A percentile compares a stretch with the other conserved stretches of the same genome.
phyloP scores from a whole-genome alignment of 2,329 filamentous ascomycete genomes.

The Pseudocercospora eumusae region DNA sequence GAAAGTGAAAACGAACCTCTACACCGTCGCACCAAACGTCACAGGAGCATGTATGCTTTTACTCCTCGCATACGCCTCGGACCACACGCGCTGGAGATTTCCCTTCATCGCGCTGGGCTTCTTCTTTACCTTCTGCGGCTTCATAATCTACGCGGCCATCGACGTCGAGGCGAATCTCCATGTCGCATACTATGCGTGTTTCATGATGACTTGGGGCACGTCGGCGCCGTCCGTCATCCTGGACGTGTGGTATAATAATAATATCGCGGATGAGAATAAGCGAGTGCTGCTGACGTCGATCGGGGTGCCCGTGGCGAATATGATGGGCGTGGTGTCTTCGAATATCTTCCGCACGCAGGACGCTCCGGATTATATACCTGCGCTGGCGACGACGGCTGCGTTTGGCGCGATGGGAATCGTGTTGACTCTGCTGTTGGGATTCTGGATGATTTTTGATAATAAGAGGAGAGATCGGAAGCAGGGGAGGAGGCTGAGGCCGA shows the following conservation, averaged over 20 bases:
- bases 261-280: conserved; percentile 73
- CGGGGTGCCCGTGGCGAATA: conserved; percentile 71
- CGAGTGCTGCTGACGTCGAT: conserved; percentile 70
- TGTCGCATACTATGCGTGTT: conserved; percentile 73
- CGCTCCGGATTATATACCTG: conserved; percentile 66
- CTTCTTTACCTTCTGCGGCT: conserved; percentile 71
- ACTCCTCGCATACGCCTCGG: conserved; percentile 70
- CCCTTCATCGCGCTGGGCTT: conserved; percentile 76
- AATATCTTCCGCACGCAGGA: conserved; percentile 68
- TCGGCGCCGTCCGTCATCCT: conserved; percentile 71
- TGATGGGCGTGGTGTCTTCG: conserved; percentile 71
- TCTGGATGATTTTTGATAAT: conserved; percentile 68
- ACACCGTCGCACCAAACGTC: conserved; percentile 78
- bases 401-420: conserved; percentile 63
- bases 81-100: conserved; percentile 65
- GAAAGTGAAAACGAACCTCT: conserved; percentile 71
- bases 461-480: conserved; percentile 58
- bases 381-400: conserved; percentile 63
- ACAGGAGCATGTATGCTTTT: conserved; percentile 72
- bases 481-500: conserved; percentile 56
- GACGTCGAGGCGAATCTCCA: conserved; percentile 61
- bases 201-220: conserved; percentile 81
- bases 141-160: conserved; percentile 76
- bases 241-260: conserved; percentile 77
- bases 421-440: conserved; percentile 58